A percentile compares a stretch with the other conserved stretches of the same genome.
Conservation (phyloP, 768 basidiomycete genomes). For the Kwoniella sp. region DNA sequence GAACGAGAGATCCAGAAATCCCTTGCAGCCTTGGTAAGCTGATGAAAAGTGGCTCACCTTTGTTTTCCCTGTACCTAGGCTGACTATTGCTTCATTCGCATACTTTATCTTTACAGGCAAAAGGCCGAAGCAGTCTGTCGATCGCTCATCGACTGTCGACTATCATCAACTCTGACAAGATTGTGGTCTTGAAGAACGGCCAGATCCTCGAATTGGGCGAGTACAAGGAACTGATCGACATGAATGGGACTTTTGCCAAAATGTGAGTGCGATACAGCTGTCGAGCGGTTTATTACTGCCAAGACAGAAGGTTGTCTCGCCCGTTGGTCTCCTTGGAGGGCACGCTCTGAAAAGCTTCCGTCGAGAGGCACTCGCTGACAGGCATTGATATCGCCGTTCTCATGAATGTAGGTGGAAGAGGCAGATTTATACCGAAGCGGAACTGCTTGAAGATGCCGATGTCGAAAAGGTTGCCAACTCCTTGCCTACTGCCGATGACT, state of each 20-base stretch:
- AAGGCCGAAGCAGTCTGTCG: slow-evolving; percentile 72
- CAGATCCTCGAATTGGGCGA: slow-evolving; percentile 70
- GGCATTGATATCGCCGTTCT: background rate
- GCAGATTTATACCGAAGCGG: slow-evolving; percentile 70
- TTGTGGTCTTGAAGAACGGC: slow-evolving; percentile 88
- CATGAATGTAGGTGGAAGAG: slow-evolving; percentile 78
- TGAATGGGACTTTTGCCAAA: slow-evolving; percentile 59
- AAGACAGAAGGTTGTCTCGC: background rate
- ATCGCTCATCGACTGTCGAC: slow-evolving; percentile 73
- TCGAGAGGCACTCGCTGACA: too few species aligned
- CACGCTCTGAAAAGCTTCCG: too few species aligned
- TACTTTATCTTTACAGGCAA: slow-evolving; percentile 43
- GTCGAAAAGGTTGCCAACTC: slow-evolving; percentile 21
- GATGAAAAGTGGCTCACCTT: background rate
- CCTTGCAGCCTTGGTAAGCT: slow-evolving; percentile 66
- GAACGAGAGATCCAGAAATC: slow-evolving; percentile 89
- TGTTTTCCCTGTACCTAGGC: background rate
- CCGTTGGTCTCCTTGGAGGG: background rate
- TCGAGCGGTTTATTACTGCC: background rate
- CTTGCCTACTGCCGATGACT: slow-evolving; percentile 9
- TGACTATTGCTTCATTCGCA: background rate
- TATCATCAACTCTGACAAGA: slow-evolving; percentile 69
- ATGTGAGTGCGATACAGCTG: slow-evolving; percentile 28
- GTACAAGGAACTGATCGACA: slow-evolving; percentile 74
- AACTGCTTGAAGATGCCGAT: slow-evolving; percentile 48